Base-by-base conservation (phyloP, 768 basidiomycete genomes). In the Boletus rufocinnamomeus region DNA sequence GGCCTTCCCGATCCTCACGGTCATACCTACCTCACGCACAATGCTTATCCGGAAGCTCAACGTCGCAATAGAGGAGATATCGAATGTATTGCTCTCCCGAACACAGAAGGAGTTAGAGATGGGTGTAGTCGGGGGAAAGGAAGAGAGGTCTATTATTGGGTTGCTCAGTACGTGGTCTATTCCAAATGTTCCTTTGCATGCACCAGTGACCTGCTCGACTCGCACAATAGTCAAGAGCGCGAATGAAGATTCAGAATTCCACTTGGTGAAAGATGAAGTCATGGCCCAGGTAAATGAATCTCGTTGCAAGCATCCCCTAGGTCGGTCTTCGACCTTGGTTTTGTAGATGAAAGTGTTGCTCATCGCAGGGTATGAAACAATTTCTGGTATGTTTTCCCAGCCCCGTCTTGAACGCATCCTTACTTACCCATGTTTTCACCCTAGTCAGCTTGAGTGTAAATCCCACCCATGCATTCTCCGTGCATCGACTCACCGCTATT, bases 181-280 rank as follows among this genome's bases (percentile, higher is more conserved):
- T n/a, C n/a, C n/a, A n/a, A n/a, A n/a, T n/a, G n/a, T n/a, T n/a
- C n/a, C n/a, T n/a, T n/a, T n/a, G n/a, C n/a, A n/a, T n/a, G n/a
- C n/a, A n/a, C n/a, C n/a, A n/a, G n/a, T n/a, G n/a, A n/a, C n/a
- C n/a, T n/a, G n/a, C n/a, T n/a, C n/a, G n/a, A n/a, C n/a, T 4
- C 5, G 5, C 2, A 38, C n/a, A 11, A 30, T 30, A 80, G 77
- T 79, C 52, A 77, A 75, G 58, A 72, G 75, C 0, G 74, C 74
- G 60, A 63, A 45, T 17, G 28, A 56, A 6, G 62, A 72, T 11
- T 59, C 70, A 0, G 68, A 67, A 25, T 50, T 58, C 25, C 66
- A 54, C 7, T 54, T 76, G 63, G 58, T 67, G 1, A 17, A 58
- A 40, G 66, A 63, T 0, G 75, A 76, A 54, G 58, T 76, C n/a